Evolutionary conservation across 2,329 filamentous ascomycete species (phyloP).

Genomic region (Aureobasidium sp.): DNA sequence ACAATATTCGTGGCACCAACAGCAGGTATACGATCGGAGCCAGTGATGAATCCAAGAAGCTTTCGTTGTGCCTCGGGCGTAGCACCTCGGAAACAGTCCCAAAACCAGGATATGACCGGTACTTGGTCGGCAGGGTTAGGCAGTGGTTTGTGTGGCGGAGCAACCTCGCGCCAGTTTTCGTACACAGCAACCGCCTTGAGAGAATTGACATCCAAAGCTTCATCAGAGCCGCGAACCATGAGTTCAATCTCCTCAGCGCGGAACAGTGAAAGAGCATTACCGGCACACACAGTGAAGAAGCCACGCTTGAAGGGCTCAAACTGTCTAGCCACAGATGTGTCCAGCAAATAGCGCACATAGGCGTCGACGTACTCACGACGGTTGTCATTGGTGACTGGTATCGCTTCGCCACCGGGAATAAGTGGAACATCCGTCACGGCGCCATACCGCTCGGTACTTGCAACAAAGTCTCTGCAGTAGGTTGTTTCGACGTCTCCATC

Average conservation of each 20-base stretch:
- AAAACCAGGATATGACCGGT: constrained; percentile 75
- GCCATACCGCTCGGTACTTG: constrained; percentile 70
- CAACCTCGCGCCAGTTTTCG: constrained; percentile 60
- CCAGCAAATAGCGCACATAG: constrained; percentile 72
- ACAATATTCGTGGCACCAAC: constrained; percentile 73
- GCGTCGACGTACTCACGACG: constrained; percentile 78
- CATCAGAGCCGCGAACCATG: constrained; percentile 75
- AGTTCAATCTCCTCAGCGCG: constrained; percentile 87
- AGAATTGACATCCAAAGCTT: constrained; percentile 67
- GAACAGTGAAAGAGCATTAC: constrained; percentile 80
- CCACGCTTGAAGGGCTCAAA: constrained; percentile 92
- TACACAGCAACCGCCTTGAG: constrained; percentile 71
- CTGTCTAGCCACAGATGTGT: constrained; percentile 67
- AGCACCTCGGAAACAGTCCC: constrained; percentile 66
- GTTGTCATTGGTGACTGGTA: constrained; percentile 75
- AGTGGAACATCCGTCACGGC: constrained; percentile 58
- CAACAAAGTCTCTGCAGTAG: constrained; percentile 75
- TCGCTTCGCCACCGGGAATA: constrained; percentile 62
- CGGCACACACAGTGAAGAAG: constrained; percentile 85
- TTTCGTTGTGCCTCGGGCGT: constrained; percentile 62
- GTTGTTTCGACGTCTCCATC: constrained; percentile 74
- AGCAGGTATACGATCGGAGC: constrained; percentile 82
- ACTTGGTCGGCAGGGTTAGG: constrained; percentile 47
- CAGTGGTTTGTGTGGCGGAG: constrained; percentile 20
- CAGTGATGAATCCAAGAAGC: constrained; percentile 78